Conservation (phyloP, 495 filamentous ascomycete genomes). For the Pyrenopolyporus hunteri region DNA sequence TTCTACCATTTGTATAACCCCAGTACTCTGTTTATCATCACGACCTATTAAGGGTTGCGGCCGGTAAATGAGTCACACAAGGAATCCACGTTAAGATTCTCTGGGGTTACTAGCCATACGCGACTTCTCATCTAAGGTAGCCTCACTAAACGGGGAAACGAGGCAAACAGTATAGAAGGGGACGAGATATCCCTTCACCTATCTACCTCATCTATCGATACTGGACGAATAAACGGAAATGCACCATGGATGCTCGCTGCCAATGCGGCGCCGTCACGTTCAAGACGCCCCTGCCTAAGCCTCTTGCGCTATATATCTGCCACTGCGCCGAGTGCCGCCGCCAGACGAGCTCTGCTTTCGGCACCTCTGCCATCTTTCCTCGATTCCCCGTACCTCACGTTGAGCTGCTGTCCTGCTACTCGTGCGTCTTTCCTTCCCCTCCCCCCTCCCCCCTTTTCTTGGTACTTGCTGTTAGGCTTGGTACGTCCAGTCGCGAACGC, state of each 20-base stretch:
- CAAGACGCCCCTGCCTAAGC: constrained; percentile 61
- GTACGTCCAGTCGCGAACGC: too few species aligned
- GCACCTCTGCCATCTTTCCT: constrained; percentile 71
- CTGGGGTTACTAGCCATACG: too few species aligned
- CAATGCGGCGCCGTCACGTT: constrained; percentile 69
- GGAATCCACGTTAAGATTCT: too few species aligned
- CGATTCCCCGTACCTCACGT: constrained; percentile 57
- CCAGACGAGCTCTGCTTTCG: constrained; percentile 71
- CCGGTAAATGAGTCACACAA: background rate
- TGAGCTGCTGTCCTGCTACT: constrained; percentile 53
- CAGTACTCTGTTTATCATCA: too few species aligned
- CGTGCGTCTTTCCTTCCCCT: constrained; percentile 43
- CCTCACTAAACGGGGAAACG: too few species aligned
- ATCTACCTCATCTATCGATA: too few species aligned
- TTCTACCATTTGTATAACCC: background rate
- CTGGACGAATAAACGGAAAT: constrained; percentile 4
- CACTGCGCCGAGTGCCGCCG: constrained; percentile 71
- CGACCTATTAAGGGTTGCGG: background rate
- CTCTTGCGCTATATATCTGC: constrained; percentile 68
- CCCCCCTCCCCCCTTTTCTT: too few species aligned
- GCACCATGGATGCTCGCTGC: constrained; percentile 61
- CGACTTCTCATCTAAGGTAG: too few species aligned
- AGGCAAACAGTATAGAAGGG: too few species aligned
- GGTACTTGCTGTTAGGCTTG: too few species aligned
- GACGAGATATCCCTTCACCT: too few species aligned